Conservation (phyloP, 73 alveolate genomes). For the Tetrahymena thermophila region DNA sequence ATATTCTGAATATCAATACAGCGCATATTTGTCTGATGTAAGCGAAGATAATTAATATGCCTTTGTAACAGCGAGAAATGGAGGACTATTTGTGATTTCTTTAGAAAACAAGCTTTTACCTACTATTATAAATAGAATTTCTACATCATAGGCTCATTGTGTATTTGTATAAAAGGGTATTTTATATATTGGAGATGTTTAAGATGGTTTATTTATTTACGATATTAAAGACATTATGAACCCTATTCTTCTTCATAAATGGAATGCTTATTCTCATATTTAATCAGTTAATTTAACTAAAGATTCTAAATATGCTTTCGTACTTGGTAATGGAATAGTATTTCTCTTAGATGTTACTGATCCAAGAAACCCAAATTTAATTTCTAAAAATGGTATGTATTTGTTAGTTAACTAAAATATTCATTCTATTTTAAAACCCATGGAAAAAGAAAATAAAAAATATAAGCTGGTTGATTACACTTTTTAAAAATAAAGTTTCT, state of each 20-base stretch:
- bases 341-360: background rate
- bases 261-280: background rate
- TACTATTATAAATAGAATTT: background rate
- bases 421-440: too few relatives aligned
- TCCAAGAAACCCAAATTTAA: background rate
- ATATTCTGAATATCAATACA: background rate
- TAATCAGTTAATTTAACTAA: background rate
- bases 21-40: background rate
- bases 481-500: too few relatives aligned
- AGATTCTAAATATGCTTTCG: background rate
- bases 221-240: background rate
- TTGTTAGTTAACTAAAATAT: too few relatives aligned
- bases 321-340: background rate
- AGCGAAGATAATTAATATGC: background rate
- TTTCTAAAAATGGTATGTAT: background rate
- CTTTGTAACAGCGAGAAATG: background rate
- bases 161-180: background rate
- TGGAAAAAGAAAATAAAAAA: background rate
- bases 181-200: background rate
- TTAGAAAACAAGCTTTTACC: background rate
- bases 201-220: background rate
- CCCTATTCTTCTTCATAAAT: background rate
- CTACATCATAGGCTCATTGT: background rate
- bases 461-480: background rate
- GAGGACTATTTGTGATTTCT: background rate